Conservation (phyloP, 148 eudicot species). For the Cornus controversa region DNA sequence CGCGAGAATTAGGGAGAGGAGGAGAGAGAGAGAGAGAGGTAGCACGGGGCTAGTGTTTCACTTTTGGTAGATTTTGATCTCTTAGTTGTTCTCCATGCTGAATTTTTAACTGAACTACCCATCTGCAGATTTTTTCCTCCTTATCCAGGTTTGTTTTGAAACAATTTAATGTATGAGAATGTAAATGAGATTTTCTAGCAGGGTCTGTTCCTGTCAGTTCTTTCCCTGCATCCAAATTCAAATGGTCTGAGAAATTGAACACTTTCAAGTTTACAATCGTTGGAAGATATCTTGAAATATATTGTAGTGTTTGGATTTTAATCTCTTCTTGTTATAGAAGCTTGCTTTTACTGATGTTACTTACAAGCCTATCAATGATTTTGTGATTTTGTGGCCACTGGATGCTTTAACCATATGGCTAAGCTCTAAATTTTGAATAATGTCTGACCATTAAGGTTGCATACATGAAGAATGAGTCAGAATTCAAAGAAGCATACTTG, state of each 20-base stretch:
- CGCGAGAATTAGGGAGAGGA: constrained; percentile 58
- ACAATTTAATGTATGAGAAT: constrained; percentile 22
- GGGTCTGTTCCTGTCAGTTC: neutral
- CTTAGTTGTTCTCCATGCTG: constrained; percentile 7
- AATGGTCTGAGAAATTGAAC: neutral
- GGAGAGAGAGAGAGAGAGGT: neutral
- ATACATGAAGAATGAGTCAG: no score
- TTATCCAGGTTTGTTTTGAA: neutral
- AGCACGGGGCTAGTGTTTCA: neutral
- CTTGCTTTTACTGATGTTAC: no score
- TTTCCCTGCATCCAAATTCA: constrained; percentile 1
- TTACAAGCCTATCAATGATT: no score
- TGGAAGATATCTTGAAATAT: neutral
- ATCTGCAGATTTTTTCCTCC: constrained; percentile 2
- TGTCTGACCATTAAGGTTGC: no score
- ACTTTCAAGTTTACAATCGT: neutral
- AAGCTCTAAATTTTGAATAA: no score
- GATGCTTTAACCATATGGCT: no score
- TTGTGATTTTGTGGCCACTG: no score
- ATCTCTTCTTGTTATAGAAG: no score
- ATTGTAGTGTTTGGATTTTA: neutral
- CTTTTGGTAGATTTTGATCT: constrained; percentile 17
- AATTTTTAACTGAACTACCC: constrained; percentile 3
- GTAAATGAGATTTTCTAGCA: constrained; percentile 17
- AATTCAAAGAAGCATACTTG: no score